A percentile compares a stretch with the other conserved stretches of the same genome.
These are phyloP conservation scores for Suillus alpinus DNA, from an alignment of 768 basidiomycete genomes.

Conservation along the genomic window DNA sequence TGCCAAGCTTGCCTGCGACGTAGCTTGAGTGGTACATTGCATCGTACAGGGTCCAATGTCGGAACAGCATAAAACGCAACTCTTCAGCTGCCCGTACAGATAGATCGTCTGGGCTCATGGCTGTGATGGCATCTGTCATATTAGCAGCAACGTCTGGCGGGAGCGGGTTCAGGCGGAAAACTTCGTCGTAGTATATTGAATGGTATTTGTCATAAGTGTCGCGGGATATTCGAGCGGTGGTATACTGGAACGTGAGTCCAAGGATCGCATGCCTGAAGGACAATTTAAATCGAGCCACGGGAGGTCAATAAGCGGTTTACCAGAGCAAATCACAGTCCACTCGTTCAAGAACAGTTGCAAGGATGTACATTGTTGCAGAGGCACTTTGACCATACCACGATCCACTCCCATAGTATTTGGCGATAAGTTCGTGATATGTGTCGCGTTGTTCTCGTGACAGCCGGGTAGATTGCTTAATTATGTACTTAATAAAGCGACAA, in stretches of 20 bases:
- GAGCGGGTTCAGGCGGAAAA: conserved; percentile 82
- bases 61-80: conserved; percentile 88
- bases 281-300: conserved; percentile 4
- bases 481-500: conserved; percentile 4
- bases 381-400: conserved; percentile 90
- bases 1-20: conserved; percentile 89
- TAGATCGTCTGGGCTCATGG: conserved; percentile 77
- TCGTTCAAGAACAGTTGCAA: conserved; percentile 87
- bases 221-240: conserved; percentile 82
- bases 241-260: conserved; percentile 91
- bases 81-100: conserved; percentile 84
- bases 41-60: conserved; percentile 98
- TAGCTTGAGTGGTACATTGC: conserved; percentile 98
- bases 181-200: conserved; percentile 83
- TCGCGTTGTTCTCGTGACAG: conserved; percentile 71
- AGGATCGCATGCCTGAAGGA: conserved; percentile 80
- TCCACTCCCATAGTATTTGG: conserved; percentile 82
- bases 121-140: conserved; percentile 41
- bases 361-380: conserved; percentile 82
- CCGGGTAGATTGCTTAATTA: conserved; percentile 45
- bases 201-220: conserved; percentile 82
- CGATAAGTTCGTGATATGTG: conserved; percentile 58
- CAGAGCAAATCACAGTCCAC: conserved; percentile 93
- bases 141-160: conserved; percentile 34
- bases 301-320: conserved; percentile 36